phyloP scores from a whole-genome alignment of 164 flowering plant species.

The Vitis rotundifolia region DNA sequence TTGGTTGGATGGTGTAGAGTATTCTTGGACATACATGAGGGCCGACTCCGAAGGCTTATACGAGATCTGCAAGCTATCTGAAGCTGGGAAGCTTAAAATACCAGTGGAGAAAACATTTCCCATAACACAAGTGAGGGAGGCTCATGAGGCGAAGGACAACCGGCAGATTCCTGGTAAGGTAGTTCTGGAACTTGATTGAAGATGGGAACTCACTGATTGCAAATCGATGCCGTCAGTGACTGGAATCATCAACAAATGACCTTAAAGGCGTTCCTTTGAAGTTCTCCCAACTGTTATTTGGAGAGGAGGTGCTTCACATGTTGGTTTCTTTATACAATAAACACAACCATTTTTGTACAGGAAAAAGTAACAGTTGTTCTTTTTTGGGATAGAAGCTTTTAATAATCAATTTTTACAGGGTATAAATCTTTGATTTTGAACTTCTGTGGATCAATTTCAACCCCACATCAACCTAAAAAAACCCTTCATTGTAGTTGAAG shows the following conservation, averaged over 20 bases:
- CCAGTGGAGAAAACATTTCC: slow-evolving; percentile 89
- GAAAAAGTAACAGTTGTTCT: too few species aligned
- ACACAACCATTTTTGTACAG: too few species aligned
- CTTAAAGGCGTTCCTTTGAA: neutral
- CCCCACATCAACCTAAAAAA: too few species aligned
- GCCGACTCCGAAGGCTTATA: slow-evolving; percentile 83
- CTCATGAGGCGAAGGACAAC: slow-evolving; percentile 86
- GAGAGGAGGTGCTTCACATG: too few species aligned
- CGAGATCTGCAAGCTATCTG: slow-evolving; percentile 69
- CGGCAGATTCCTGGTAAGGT: slow-evolving; percentile 73
- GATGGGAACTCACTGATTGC: neutral
- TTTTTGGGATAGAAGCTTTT: too few species aligned
- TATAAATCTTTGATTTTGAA: too few species aligned
- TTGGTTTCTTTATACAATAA: too few species aligned
- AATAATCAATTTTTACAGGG: too few species aligned
- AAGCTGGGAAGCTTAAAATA: slow-evolving; percentile 70
- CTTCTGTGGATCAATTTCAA: too few species aligned
- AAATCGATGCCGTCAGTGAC: neutral
- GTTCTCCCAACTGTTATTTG: neutral
- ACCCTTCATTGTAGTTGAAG: too few species aligned
- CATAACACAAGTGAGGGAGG: slow-evolving; percentile 76
- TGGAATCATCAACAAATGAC: neutral
- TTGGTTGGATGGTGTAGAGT: slow-evolving; percentile 47
- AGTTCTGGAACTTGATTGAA: slow-evolving; percentile 80
- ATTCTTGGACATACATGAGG: slow-evolving; percentile 94